A percentile compares a stretch with the other conserved stretches of the same genome.
phyloP scores from a whole-genome alignment of 768 basidiomycete species.

The Boletus rubescentipes region DNA sequence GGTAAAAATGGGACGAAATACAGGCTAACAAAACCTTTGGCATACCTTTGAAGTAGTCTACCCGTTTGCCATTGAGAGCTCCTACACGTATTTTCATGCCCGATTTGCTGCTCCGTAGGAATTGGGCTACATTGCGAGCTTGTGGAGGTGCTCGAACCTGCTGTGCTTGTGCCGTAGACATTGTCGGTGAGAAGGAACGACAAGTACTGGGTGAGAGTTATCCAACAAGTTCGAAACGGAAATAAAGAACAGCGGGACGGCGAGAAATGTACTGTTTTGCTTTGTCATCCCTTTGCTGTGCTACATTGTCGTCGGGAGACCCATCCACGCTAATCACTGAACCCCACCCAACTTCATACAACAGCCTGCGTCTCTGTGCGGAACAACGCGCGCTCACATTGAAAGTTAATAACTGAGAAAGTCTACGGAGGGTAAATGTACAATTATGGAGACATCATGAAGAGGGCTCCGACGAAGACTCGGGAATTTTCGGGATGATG shows the following conservation, averaged over 20 bases:
- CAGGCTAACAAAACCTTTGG: not conserved
- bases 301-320: too few species aligned
- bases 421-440: not conserved
- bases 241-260: not conserved
- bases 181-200: constrained; percentile 12
- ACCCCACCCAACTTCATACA: not conserved
- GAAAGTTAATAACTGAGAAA: not conserved
- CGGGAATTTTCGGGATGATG: constrained; percentile 55
- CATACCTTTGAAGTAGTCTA: constrained; percentile 98
- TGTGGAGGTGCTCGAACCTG: constrained; percentile 80
- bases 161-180: constrained; percentile 56
- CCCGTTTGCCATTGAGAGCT: constrained; percentile 87
- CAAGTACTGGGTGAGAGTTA: not conserved
- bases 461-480: not conserved
- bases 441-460: not conserved
- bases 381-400: not conserved
- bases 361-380: too few species aligned
- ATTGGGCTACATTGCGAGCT: constrained; percentile 79
- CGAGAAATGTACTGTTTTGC: constrained; percentile 1
- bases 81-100: constrained; percentile 90
- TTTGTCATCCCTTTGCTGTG: constrained; percentile 9
- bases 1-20: not conserved
- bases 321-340: too few species aligned
- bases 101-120: constrained; percentile 79
- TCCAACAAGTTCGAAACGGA: not conserved